Percentiles rank a stretch among this genome's conserved stretches.
Evolutionary conservation across 208 protist genomes (phyloP).

Genomic region (Crithidia thermophila): DNA sequence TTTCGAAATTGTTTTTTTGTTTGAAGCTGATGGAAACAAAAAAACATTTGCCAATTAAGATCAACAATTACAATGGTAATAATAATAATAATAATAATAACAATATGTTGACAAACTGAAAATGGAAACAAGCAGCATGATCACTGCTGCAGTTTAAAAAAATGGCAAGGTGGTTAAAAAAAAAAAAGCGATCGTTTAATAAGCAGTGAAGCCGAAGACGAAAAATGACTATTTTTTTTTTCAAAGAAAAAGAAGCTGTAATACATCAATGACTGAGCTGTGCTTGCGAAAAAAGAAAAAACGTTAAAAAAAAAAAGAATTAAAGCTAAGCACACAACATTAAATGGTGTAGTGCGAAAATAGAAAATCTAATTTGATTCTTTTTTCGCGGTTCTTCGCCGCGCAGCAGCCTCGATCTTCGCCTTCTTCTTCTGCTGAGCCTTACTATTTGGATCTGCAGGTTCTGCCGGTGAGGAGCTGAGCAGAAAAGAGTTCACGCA

Average conservation of each 20-base stretch:
- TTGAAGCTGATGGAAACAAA: background rate
- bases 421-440: slow-evolving; percentile 29
- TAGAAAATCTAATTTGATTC: background rate
- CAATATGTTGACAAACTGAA: too few species aligned
- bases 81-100: too few species aligned
- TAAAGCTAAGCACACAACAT: slow-evolving; percentile 6
- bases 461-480: background rate
- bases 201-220: background rate
- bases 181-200: background rate
- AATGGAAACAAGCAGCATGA: too few species aligned
- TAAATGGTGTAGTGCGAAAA: slow-evolving; percentile 1
- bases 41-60: too few species aligned
- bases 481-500: slow-evolving; percentile 27
- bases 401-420: slow-evolving; percentile 14
- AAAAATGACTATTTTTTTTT: background rate
- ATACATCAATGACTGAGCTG: background rate
- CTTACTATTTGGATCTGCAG: slow-evolving; percentile 29
- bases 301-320: slow-evolving; percentile 17
- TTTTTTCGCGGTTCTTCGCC: slow-evolving; percentile 4
- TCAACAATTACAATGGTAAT: too few species aligned
- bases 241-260: background rate
- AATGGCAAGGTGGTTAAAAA: too few species aligned
- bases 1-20: background rate
- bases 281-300: background rate
- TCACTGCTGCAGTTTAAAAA: too few species aligned